phyloP scores from a whole-genome alignment of 768 basidiomycete species.

The Suillus paluster region DNA sequence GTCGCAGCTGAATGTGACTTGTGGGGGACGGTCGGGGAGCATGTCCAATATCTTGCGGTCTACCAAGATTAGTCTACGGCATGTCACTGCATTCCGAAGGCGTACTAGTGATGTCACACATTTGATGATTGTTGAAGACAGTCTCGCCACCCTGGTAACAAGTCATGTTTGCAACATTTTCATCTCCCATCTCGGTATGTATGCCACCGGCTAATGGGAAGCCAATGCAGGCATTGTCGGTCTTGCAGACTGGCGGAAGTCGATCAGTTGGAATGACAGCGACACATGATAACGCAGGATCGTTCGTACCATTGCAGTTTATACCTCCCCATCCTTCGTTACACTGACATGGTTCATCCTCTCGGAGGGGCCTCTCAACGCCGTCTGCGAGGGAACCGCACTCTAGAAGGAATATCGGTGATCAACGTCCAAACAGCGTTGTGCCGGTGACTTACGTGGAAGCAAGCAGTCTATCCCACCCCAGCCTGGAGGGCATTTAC shows the following conservation, averaged over 20 bases:
- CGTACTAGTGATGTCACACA: slow-evolving; percentile 98
- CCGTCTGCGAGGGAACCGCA: slow-evolving; percentile 96
- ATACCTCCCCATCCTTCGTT: slow-evolving; percentile 95
- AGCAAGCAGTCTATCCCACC: slow-evolving; percentile 93
- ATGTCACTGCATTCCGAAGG: slow-evolving; percentile 13
- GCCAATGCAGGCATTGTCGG: slow-evolving; percentile 74
- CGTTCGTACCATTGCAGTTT: slow-evolving; percentile 88
- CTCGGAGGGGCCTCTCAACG: slow-evolving; percentile 78
- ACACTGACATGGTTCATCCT: slow-evolving; percentile 81
- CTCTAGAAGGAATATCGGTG: slow-evolving; percentile 51
- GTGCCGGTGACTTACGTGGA: slow-evolving; percentile 66
- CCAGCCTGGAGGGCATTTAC: slow-evolving; percentile 97
- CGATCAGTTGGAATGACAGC: neutral
- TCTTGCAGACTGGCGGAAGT: slow-evolving; percentile 55
- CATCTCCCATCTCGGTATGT: slow-evolving; percentile 43
- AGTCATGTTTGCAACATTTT: slow-evolving; percentile 69
- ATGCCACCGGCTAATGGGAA: slow-evolving; percentile 68
- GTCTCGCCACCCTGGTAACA: slow-evolving; percentile 94
- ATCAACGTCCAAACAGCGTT: slow-evolving; percentile 9
- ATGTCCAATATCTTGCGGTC: slow-evolving; percentile 94
- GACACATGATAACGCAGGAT: neutral
- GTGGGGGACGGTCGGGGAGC: slow-evolving; percentile 88
- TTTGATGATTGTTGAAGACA: slow-evolving; percentile 94
- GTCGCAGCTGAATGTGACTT: slow-evolving; percentile 96
- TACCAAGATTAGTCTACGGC: slow-evolving; percentile 31